phyloP scores from a whole-genome alignment of 2,329 filamentous ascomycete species.

The Penicillium vulpinum region DNA sequence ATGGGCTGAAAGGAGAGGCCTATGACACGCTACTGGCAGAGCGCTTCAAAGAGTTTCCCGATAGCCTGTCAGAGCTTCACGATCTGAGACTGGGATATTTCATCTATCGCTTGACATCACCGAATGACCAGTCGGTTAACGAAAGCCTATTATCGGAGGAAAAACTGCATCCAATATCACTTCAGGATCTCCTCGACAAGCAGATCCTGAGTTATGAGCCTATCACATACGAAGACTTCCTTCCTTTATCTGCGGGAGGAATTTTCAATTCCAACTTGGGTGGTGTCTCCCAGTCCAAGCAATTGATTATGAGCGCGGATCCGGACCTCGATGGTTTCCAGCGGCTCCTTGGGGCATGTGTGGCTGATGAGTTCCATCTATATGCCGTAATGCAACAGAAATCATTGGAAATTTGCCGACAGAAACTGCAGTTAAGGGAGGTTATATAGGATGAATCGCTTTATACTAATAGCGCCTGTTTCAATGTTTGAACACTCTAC shows the following conservation, averaged over 20 bases:
- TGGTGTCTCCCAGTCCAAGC: constrained; percentile 19
- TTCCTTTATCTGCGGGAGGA: constrained; percentile 55
- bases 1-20: not conserved
- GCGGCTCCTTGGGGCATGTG: constrained; percentile 19
- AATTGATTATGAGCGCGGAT: constrained; percentile 27
- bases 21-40: constrained; percentile 26
- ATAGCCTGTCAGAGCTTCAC: constrained; percentile 43
- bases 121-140: constrained; percentile 1
- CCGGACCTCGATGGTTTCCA: constrained; percentile 31
- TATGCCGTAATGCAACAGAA: constrained; percentile 28
- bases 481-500: no score
- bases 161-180: not conserved
- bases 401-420: constrained; percentile 25
- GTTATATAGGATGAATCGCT: not conserved
- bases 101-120: constrained; percentile 32
- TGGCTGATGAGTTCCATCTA: constrained; percentile 30
- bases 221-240: constrained; percentile 57
- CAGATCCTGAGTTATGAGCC: constrained; percentile 42
- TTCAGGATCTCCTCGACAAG: constrained; percentile 37
- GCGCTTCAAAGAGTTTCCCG: constrained; percentile 44
- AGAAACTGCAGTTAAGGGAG: constrained; percentile 13
- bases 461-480: not conserved
- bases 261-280: constrained; percentile 53
- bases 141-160: not conserved
- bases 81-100: constrained; percentile 43